Evolutionary conservation across 306 rosid species (phyloP).

Genomic region (Prunus armeniaca): DNA sequence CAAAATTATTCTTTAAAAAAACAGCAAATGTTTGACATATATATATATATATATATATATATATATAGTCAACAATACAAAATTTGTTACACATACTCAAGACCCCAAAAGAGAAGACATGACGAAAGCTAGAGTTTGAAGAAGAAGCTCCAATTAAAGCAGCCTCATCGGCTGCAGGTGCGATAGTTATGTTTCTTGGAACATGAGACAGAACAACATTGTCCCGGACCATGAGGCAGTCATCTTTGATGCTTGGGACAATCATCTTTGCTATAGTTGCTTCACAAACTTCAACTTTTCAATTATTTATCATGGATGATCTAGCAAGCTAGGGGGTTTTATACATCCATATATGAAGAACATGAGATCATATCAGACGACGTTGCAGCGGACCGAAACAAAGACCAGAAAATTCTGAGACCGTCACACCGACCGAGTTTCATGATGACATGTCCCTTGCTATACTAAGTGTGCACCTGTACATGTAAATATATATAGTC

Average conservation of each 20-base stretch:
- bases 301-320: not conserved
- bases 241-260: conserved; percentile 37
- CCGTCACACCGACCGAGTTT: no score
- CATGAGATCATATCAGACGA: no score
- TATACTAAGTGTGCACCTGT: no score
- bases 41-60: no score
- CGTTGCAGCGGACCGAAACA: no score
- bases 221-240: conserved; percentile 45
- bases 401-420: no score
- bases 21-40: not conserved
- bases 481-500: no score
- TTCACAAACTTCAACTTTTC: not conserved
- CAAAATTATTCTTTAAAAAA: no score
- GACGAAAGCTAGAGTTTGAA: conserved; percentile 34
- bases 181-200: conserved; percentile 43
- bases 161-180: conserved; percentile 35
- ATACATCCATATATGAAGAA: no score
- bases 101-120: conserved; percentile 56
- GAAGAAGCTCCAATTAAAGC: conserved; percentile 67
- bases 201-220: conserved; percentile 42
- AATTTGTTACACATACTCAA: conserved; percentile 30
- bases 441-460: no score
- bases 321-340: not conserved
- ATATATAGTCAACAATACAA: no score
- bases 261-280: not conserved